Evolutionary conservation across 2,329 filamentous ascomycete species (phyloP), one percentile per base, ranked within the genome.

Genomic region (Diaporthe ilicicola): DNA sequence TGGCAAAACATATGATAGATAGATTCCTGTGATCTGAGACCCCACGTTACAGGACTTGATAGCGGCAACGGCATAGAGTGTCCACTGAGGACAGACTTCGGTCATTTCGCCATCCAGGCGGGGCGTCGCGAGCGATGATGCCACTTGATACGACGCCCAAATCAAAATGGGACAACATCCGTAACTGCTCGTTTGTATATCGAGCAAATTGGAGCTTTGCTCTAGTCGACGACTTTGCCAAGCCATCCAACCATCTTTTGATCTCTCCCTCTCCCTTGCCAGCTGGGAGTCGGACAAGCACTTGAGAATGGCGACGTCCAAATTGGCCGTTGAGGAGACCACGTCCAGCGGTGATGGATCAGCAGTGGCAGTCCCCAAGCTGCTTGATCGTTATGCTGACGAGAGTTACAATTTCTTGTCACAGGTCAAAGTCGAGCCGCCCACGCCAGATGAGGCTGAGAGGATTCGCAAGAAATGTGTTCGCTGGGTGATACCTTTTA

Each of bases 321-420:
- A 69, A 15, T 5, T 22, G 15, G 24, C 54, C 10, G 42, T 46
- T 10, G 59, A 44, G 17, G 22, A 48, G 29, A 69, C 37, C 19
- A 69, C 65, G 1, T 32, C 56, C 15, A 69, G 55, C 29, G 37
- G 69, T 4, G 42, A 71, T 17, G 56, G n/a, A 44, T 48, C 39
- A 19, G 22, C 29, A 17, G 24, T 15, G 9, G 66, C 32, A 12
- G 56, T 61, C 13, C 79, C 75, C 12, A 82, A 79, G 66, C 74
- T 83, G 1, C 77, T 80, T 0, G 79, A 80, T 50, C 79, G 77
- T 24, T 82, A 79, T 65, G 82, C 81, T 2, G 81, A 83, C 61
- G 82, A 83, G 72, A 83, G 82, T 67, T 83, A 82, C 73, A 83
- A 81, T 69, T 77, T 83, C 9, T 82, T 83, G 54, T 79, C 78